Conservation (phyloP, 768 basidiomycete species). For the Mycena capillaripes region DNA sequence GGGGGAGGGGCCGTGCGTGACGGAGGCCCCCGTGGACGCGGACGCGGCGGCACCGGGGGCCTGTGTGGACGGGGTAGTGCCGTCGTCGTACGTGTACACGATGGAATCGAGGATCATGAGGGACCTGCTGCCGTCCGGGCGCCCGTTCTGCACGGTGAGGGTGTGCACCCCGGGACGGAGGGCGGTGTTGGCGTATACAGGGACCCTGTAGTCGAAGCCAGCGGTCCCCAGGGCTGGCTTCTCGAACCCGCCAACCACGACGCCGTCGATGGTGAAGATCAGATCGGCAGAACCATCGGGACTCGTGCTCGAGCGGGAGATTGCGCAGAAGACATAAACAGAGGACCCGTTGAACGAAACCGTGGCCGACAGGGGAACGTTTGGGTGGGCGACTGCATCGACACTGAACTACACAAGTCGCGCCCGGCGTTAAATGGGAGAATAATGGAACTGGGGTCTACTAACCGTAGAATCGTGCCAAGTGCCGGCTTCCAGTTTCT, state of each 20-base stretch:
- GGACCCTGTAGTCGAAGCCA: conserved; percentile 46
- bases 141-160: conserved; percentile 47
- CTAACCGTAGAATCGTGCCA: conserved; percentile 52
- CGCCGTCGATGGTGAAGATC: conserved; percentile 52
- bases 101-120: conserved; percentile 55
- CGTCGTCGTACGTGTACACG: conserved; percentile 44
- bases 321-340: conserved; percentile 57
- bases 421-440: conserved; percentile 13
- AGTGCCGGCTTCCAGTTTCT: conserved; percentile 40
- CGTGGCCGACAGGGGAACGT: conserved; percentile 43
- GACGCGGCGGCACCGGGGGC: not conserved
- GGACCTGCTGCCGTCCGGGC: conserved; percentile 37
- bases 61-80: not conserved
- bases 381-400: conserved; percentile 30
- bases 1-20: not conserved
- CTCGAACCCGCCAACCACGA: conserved; percentile 41
- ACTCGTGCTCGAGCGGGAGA: conserved; percentile 40
- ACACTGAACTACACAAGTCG: conserved; percentile 31
- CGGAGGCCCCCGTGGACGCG: not conserved
- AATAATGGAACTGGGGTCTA: not conserved
- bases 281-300: conserved; percentile 49
- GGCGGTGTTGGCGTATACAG: conserved; percentile 44
- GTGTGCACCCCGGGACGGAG: conserved; percentile 44
- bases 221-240: conserved; percentile 33
- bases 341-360: conserved; percentile 56